phyloP scores from a whole-genome alignment of 257 asterid genomes.

The Solanum paucissectum region DNA sequence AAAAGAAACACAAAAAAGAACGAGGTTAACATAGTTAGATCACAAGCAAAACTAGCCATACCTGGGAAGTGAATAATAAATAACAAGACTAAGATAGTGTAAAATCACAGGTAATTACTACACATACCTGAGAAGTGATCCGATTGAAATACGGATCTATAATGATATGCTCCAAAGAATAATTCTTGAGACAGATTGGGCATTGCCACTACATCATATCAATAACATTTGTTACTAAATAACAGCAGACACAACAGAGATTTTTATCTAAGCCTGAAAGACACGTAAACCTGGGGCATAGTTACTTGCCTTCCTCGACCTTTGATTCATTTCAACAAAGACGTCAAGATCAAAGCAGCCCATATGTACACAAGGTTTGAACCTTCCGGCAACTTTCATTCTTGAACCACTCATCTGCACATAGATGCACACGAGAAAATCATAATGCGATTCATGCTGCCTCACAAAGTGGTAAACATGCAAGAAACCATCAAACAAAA shows the following conservation, averaged over 20 bases:
- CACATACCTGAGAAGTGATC: conserved; percentile 67
- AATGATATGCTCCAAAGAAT: conserved; percentile 71
- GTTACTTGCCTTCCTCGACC: conserved; percentile 67
- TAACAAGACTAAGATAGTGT: not conserved
- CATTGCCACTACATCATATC: conserved; percentile 92
- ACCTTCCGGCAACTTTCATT: conserved; percentile 79
- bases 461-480: not conserved
- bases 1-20: not conserved
- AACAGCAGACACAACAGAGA: not conserved
- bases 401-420: conserved; percentile 77
- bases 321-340: conserved; percentile 68
- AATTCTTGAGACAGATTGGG: conserved; percentile 90
- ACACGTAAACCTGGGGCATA: not conserved
- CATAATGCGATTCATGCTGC: not conserved
- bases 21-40: not conserved
- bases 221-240: conserved; percentile 3
- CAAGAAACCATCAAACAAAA: not conserved
- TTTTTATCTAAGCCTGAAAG: not conserved
- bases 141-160: conserved; percentile 85
- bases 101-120: not conserved
- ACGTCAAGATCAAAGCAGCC: conserved; percentile 82
- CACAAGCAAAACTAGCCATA: not conserved
- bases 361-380: conserved; percentile 62
- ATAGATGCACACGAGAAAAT: not conserved
- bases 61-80: not conserved